Percentiles rank a stretch among this genome's conserved stretches.
Conservation (phyloP, 306 rosid genomes). For the Delonix regia region DNA sequence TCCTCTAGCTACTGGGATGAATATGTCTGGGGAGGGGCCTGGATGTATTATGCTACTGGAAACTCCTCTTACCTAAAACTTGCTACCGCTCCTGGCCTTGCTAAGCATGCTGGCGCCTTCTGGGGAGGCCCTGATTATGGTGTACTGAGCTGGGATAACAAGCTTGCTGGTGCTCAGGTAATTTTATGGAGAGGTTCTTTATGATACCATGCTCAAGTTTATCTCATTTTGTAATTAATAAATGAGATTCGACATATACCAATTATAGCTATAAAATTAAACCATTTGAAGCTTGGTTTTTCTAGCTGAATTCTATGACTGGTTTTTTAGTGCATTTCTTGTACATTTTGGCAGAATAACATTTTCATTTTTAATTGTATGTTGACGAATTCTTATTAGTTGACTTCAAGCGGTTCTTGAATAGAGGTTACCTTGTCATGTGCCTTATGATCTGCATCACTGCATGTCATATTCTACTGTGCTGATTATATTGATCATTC, state of each 20-base stretch:
- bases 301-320: conserved; percentile 4
- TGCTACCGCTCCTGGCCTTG: conserved; percentile 82
- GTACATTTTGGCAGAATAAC: not conserved
- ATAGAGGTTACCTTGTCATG: not conserved
- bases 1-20: conserved; percentile 91
- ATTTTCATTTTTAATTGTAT: not conserved
- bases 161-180: conserved; percentile 99
- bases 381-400: not conserved
- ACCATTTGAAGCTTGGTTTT: not conserved
- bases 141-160: conserved; percentile 97
- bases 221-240: conserved; percentile 6
- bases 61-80: conserved; percentile 83
- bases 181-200: conserved; percentile 26
- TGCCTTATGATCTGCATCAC: not conserved
- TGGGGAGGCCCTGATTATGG: conserved; percentile 98
- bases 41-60: conserved; percentile 98
- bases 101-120: conserved; percentile 97
- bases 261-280: not conserved
- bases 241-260: conserved; percentile 6
- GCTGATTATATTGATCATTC: not conserved
- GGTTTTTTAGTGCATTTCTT: not conserved
- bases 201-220: not conserved
- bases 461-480: not conserved
- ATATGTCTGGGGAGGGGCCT: conserved; percentile 94
- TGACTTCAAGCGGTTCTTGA: not conserved